A percentile compares a stretch with the other conserved stretches of the same genome.
Conservation (phyloP, 2,329 filamentous ascomycete species). For the Penicillium sp. region DNA sequence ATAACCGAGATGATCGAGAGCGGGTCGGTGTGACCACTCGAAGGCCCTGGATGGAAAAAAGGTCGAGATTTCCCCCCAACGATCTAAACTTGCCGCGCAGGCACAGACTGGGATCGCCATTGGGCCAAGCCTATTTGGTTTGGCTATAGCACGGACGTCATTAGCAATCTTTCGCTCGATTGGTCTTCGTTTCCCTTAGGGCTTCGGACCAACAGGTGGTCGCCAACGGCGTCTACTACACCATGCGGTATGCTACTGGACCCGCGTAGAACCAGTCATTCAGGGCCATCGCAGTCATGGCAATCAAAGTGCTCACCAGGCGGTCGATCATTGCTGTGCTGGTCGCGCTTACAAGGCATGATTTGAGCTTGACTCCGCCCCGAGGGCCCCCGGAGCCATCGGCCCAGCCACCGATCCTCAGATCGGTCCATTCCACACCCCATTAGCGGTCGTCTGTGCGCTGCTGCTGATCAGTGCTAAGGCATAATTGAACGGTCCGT, state of each 20-base stretch:
- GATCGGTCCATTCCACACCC: conserved; percentile 16
- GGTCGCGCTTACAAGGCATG: background rate
- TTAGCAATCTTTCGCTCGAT: background rate
- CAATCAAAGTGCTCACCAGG: background rate
- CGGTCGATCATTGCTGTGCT: background rate
- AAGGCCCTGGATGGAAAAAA: conserved; percentile 2
- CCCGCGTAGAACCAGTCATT: conserved; percentile 7
- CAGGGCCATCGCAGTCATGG: background rate
- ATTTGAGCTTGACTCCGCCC: background rate
- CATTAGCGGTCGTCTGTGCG: conserved; percentile 21
- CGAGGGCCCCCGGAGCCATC: background rate
- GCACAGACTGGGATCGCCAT: conserved; percentile 8
- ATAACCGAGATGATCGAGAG: background rate
- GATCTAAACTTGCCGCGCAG: conserved; percentile 10
- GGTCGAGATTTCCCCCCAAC: conserved; percentile 6
- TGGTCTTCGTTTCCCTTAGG: background rate
- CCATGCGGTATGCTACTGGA: conserved; percentile 6
- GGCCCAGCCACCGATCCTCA: conserved; percentile 15
- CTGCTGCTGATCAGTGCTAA: conserved; percentile 18
- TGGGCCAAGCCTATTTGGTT: conserved; percentile 4
- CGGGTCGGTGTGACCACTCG: background rate
- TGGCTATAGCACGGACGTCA: background rate
- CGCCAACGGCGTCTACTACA: conserved; percentile 13
- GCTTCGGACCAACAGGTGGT: background rate
- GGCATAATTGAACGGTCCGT: conserved; percentile 16